These are phyloP conservation scores for Diaporthe helianthi DNA, from an alignment of 2,329 filamentous ascomycete species.

Conservation along the genomic window DNA sequence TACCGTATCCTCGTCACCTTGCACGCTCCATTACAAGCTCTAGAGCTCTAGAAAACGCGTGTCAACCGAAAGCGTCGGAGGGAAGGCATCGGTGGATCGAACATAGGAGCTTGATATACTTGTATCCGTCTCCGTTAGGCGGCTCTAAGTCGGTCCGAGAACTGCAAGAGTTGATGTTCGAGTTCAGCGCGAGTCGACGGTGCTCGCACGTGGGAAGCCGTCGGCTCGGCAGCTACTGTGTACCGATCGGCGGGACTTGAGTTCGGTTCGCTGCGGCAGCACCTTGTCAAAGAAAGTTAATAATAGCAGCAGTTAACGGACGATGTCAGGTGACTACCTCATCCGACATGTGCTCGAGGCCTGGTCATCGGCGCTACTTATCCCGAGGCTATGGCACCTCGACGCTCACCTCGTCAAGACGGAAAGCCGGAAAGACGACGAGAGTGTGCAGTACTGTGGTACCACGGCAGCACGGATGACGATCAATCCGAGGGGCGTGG, in stretches of 20 bases:
- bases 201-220: background rate
- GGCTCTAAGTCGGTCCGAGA: background rate
- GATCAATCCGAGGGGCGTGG: conserved; percentile 22
- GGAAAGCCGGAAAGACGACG: background rate
- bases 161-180: background rate
- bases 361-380: background rate
- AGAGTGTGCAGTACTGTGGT: background rate
- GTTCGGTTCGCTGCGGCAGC: too few relatives aligned
- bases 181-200: background rate
- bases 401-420: conserved; percentile 3
- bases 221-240: conserved; percentile 14
- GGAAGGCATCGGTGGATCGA: background rate
- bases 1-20: background rate
- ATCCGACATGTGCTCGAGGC: background rate
- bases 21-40: background rate
- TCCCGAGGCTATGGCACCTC: background rate
- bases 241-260: background rate
- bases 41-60: too few relatives aligned
- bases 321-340: background rate
- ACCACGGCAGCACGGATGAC: conserved; percentile 9
- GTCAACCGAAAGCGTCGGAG: background rate
- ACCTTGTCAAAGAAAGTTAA: conserved; percentile 1
- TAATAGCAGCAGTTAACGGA: conserved; percentile 4
- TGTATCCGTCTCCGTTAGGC: background rate
- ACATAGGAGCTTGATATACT: background rate